A percentile compares a stretch with the other conserved stretches of the same genome.
Evolutionary conservation across 2,329 filamentous ascomycete species (phyloP).

Genomic region (Cordyceps fumosorosea): DNA sequence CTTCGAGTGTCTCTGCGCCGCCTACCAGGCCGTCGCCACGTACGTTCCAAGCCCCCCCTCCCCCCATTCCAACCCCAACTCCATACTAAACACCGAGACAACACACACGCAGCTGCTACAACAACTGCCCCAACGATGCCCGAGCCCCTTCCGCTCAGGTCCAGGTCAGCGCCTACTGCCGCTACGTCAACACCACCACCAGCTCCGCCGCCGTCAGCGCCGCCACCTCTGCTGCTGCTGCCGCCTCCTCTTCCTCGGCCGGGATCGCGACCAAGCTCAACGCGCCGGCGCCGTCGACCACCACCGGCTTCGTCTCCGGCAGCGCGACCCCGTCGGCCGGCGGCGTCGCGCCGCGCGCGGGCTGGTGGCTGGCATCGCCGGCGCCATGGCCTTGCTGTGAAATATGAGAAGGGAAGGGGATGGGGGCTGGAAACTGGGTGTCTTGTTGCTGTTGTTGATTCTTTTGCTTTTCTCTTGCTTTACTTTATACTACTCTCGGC

Average conservation of each 20-base stretch:
- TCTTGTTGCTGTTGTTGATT: background rate
- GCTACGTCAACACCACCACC: constrained; percentile 34
- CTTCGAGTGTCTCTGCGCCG: constrained; percentile 41
- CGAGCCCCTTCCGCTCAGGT: constrained; percentile 27
- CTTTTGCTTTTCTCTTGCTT: background rate
- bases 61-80: background rate
- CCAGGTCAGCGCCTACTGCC: constrained; percentile 41
- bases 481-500: background rate
- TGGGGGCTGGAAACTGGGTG: background rate
- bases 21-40: constrained; percentile 39
- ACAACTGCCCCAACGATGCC: constrained; percentile 48
- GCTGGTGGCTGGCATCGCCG: constrained; percentile 28
- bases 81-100: background rate
- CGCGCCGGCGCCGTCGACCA: constrained; percentile 19
- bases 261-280: constrained; percentile 18
- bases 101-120: constrained; percentile 39
- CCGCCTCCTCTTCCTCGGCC: constrained; percentile 15
- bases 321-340: constrained; percentile 20
- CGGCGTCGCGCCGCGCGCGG: constrained; percentile 25
- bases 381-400: constrained; percentile 32
- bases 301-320: constrained; percentile 15
- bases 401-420: background rate
- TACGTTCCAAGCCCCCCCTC: constrained; percentile 23
- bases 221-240: constrained; percentile 17
- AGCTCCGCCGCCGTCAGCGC: constrained; percentile 10